A percentile compares a stretch with the other conserved stretches of the same genome.
Evolutionary conservation across 1,284 basidiomycete genomes (phyloP).

Genomic region (Rhodotorula glutinis): DNA sequence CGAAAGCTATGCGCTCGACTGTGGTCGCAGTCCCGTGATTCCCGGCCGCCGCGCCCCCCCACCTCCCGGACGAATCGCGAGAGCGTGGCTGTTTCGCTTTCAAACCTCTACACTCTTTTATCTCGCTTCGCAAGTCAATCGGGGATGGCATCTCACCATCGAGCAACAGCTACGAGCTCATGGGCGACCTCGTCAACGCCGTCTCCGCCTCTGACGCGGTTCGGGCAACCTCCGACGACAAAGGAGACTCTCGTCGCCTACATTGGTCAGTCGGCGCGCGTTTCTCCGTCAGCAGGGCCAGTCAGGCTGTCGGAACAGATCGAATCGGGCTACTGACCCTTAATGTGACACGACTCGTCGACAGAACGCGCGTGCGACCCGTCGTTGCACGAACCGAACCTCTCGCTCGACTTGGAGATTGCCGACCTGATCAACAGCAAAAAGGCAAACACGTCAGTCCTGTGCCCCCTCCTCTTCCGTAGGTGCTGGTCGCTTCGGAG

Average conservation of each 20-base stretch:
- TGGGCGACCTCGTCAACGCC: constrained; percentile 5
- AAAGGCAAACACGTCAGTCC: constrained; percentile 88
- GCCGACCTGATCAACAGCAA: constrained; percentile 77
- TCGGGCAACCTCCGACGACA: constrained; percentile 2
- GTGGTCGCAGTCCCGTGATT: too few species aligned
- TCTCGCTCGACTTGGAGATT: constrained; percentile 87
- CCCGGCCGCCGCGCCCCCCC: too few species aligned
- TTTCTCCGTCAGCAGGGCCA: too few species aligned
- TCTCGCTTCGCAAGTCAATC: too few species aligned
- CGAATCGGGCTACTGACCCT: too few species aligned
- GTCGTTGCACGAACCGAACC: constrained; percentile 79
- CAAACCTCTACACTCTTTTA: too few species aligned
- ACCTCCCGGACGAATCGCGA: too few species aligned
- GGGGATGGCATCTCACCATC: constrained; percentile 36
- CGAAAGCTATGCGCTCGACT: too few species aligned
- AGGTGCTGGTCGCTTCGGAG: too few species aligned
- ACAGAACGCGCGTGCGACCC: constrained; percentile 82
- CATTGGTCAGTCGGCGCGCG: constrained; percentile 25
- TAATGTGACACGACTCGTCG: too few species aligned
- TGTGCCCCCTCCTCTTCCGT: background rate
- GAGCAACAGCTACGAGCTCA: constrained; percentile 6
- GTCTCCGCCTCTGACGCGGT: background rate
- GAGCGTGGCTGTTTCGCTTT: too few species aligned
- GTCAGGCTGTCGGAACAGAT: too few species aligned
- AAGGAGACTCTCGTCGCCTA: constrained; percentile 25